Percentiles rank a stretch among this genome's conserved stretches.
Evolutionary conservation across 805 yeast genomes (phyloP).

Genomic region (Aciculoconidium aculeatum): DNA sequence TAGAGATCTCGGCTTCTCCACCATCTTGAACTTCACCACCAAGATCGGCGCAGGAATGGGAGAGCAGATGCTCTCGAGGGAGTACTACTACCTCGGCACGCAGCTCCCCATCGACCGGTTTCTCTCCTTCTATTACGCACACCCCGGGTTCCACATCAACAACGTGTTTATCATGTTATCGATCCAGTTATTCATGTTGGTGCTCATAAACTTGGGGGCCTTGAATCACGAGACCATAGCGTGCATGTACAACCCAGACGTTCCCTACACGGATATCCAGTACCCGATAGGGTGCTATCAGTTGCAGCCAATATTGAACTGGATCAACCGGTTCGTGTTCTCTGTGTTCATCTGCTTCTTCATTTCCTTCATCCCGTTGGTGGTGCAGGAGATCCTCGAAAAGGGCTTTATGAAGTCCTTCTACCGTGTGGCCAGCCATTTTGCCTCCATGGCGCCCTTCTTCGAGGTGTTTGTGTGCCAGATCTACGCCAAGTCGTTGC

Average conservation of each 20-base stretch:
- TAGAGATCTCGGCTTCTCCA: conserved; percentile 88
- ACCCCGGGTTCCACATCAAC: conserved; percentile 92
- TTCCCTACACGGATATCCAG: conserved; percentile 69
- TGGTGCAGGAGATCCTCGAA: conserved; percentile 83
- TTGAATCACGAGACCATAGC: conserved; percentile 63
- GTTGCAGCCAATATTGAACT: conserved; percentile 75
- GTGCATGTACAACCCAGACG: conserved; percentile 61
- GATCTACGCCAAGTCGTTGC: conserved; percentile 75
- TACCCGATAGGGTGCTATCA: conserved; percentile 82
- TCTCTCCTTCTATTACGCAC: conserved; percentile 91
- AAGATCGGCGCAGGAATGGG: conserved; percentile 99
- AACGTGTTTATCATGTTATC: conserved; percentile 83
- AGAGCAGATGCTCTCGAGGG: conserved; percentile 88
- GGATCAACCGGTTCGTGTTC: conserved; percentile 85
- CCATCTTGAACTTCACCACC: conserved; percentile 87
- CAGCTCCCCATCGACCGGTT: conserved; percentile 85
- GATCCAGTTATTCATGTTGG: conserved; percentile 79
- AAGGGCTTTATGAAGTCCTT: conserved; percentile 76
- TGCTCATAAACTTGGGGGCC: conserved; percentile 74
- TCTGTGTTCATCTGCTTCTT: conserved; percentile 91
- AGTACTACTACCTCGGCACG: conserved; percentile 86
- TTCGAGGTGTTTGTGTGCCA: conserved; percentile 96
- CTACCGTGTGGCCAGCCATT: conserved; percentile 65
- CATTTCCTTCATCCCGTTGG: conserved; percentile 82
- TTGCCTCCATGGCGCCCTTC: conserved; percentile 77